A percentile compares a stretch with the other conserved stretches of the same genome.
Conservation (phyloP, 2,329 filamentous ascomycete species). For the Cyphellophora attinorum region DNA sequence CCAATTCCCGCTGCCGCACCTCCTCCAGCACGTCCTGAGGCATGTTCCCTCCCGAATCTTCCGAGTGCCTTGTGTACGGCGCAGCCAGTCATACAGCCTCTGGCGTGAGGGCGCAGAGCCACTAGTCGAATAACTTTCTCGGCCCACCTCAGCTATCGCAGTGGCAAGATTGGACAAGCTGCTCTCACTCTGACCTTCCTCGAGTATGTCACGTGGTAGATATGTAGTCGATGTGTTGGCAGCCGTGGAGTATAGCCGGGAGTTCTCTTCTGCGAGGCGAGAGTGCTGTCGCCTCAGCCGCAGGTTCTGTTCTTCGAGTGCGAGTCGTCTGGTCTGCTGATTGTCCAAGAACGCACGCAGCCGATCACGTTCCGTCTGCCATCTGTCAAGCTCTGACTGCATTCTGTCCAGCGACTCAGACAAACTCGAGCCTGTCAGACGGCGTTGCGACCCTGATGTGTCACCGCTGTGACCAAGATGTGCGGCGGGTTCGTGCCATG, state of each 20-base stretch:
- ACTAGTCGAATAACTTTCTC: constrained; percentile 4
- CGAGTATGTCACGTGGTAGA: background rate
- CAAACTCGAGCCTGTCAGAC: no score
- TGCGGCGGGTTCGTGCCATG: background rate
- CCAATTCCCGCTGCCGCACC: constrained; percentile 5
- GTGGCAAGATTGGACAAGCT: background rate
- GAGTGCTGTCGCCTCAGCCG: background rate
- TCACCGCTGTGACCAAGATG: no score
- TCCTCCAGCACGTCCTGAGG: constrained; percentile 1
- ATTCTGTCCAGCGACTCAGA: background rate
- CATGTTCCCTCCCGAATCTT: background rate
- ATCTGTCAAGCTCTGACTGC: background rate
- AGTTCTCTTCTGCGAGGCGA: background rate
- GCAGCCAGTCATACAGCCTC: constrained; percentile 10
- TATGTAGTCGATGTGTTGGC: background rate
- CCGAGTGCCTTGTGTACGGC: no score
- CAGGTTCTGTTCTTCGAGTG: background rate
- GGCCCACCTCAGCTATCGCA: constrained; percentile 1
- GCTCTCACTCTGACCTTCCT: background rate
- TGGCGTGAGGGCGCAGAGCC: constrained; percentile 1
- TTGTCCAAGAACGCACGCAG: background rate
- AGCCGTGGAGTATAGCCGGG: background rate
- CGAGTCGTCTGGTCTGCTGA: background rate
- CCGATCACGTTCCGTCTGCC: background rate
- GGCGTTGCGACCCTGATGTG: background rate